These are phyloP conservation scores for Pyrenopolyporus hunteri DNA, from an alignment of 495 filamentous ascomycete species.

Conservation along the genomic window DNA sequence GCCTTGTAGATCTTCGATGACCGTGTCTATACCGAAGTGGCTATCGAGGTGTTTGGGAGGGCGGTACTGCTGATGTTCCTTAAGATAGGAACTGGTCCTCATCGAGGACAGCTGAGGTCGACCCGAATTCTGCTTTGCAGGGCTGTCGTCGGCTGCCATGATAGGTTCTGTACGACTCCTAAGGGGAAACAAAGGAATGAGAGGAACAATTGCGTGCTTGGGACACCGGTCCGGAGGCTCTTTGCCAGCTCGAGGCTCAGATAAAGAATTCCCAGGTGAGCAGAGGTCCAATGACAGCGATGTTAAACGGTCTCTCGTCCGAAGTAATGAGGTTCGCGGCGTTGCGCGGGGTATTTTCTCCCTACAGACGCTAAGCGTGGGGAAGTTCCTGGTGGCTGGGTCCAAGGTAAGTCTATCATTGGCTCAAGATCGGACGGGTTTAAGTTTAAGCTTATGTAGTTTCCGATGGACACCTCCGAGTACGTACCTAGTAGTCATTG, in stretches of 20 bases:
- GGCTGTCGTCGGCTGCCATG: constrained; percentile 48
- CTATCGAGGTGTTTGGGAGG: constrained; percentile 59
- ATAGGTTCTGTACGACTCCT: background rate
- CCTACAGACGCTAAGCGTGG: too few relatives aligned
- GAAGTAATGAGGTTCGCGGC: constrained; percentile 20
- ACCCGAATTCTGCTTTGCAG: constrained; percentile 36
- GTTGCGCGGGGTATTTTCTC: constrained; percentile 35
- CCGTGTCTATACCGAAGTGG: constrained; percentile 60
- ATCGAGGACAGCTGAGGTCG: constrained; percentile 58
- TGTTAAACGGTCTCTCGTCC: background rate
- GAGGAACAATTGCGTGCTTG: background rate
- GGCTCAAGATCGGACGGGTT: background rate
- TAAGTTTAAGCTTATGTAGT: background rate
- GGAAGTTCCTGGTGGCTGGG: constrained; percentile 36
- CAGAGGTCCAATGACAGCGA: background rate
- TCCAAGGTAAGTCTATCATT: constrained; percentile 20
- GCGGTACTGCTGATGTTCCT: constrained; percentile 78
- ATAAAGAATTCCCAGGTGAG: constrained; percentile 1
- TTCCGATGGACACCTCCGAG: too few relatives aligned
- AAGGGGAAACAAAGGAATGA: background rate
- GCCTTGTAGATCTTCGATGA: constrained; percentile 55
- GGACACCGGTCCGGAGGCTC: background rate
- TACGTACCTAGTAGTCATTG: too few relatives aligned
- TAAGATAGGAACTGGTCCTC: constrained; percentile 72
- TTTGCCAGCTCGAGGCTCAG: background rate